phyloP scores from a whole-genome alignment of 768 basidiomycete species.

The Nevesoporus exiguus region DNA sequence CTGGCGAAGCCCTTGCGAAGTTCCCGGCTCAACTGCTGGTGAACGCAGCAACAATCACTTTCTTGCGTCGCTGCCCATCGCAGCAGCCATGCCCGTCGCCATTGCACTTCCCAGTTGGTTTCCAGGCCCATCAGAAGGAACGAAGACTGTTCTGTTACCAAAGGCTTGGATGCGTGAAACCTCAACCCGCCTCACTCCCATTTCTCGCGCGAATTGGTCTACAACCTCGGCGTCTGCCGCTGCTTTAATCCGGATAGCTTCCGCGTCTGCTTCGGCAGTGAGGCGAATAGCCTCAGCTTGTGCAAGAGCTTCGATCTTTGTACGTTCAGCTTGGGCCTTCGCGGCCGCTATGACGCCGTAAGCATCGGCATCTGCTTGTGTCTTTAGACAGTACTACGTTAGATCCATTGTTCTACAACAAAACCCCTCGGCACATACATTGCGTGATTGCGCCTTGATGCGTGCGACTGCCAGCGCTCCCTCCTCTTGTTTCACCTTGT shows the following conservation, averaged over 20 bases:
- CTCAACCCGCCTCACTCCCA: constrained; percentile 68
- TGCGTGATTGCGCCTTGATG: constrained; percentile 66
- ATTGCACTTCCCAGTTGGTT: constrained; percentile 58
- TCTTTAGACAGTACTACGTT: constrained; percentile 31
- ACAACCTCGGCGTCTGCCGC: constrained; percentile 56
- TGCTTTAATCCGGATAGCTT: constrained; percentile 62
- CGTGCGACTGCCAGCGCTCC: constrained; percentile 72
- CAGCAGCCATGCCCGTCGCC: constrained; percentile 68
- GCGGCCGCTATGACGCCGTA: constrained; percentile 73
- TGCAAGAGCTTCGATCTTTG: constrained; percentile 70
- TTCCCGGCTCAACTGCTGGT: not conserved
- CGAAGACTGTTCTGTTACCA: constrained; percentile 67
- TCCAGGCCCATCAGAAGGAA: constrained; percentile 58
- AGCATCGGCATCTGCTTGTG: constrained; percentile 72
- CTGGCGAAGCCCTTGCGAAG: not conserved
- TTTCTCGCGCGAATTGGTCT: constrained; percentile 71
- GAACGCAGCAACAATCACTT: constrained; percentile 5
- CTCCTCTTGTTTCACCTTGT: constrained; percentile 83
- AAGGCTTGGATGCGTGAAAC: constrained; percentile 60
- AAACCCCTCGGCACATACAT: constrained; percentile 30
- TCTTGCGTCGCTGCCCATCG: constrained; percentile 43
- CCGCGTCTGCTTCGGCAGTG: constrained; percentile 71
- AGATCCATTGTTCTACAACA: not conserved
- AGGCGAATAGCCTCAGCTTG: constrained; percentile 75
- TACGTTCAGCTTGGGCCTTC: constrained; percentile 63